Percentiles rank a stretch among this genome's conserved stretches.
phyloP scores from a whole-genome alignment of 106 monocot species.

The Narthecium ossifragum region DNA sequence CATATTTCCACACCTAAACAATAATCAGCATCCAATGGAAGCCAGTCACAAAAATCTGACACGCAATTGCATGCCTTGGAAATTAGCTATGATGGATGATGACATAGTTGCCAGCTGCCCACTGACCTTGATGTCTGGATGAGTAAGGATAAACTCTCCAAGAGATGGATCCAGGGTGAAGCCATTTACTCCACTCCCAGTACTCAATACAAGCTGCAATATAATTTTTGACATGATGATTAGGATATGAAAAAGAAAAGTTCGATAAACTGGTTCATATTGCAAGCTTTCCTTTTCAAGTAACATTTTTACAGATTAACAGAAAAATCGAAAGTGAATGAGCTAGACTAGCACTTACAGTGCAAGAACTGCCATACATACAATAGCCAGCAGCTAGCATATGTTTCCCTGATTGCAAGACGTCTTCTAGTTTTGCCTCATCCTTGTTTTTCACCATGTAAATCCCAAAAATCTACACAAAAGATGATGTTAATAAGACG shows the following conservation, averaged over 20 bases:
- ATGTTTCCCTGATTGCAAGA: conserved; percentile 72
- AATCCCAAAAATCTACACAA: conserved; percentile 84
- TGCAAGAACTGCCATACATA: conserved; percentile 99
- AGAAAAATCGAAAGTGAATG: no score
- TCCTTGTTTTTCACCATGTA: conserved; percentile 63
- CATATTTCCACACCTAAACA: no score
- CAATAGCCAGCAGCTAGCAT: conserved; percentile 99
- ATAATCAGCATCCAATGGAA: no score
- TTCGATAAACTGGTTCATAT: no score
- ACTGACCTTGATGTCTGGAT: conserved; percentile 78
- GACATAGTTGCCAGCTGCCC: not conserved
- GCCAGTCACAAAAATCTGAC: no score
- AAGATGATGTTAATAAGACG: no score
- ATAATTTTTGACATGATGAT: no score
- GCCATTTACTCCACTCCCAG: conserved; percentile 85
- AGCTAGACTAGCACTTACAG: no score
- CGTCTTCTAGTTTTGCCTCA: conserved; percentile 66
- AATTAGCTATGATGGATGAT: not conserved
- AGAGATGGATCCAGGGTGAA: conserved; percentile 99
- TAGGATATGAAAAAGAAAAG: no score
- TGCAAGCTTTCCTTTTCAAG: no score
- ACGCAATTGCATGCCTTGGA: no score
- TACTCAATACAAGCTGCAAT: conserved; percentile 86
- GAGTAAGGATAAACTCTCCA: conserved; percentile 97
- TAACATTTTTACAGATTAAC: no score